Evolutionary conservation across 257 asterid species (phyloP), one percentile per base, ranked within the genome.

Genomic region (Salvia hispanica): DNA sequence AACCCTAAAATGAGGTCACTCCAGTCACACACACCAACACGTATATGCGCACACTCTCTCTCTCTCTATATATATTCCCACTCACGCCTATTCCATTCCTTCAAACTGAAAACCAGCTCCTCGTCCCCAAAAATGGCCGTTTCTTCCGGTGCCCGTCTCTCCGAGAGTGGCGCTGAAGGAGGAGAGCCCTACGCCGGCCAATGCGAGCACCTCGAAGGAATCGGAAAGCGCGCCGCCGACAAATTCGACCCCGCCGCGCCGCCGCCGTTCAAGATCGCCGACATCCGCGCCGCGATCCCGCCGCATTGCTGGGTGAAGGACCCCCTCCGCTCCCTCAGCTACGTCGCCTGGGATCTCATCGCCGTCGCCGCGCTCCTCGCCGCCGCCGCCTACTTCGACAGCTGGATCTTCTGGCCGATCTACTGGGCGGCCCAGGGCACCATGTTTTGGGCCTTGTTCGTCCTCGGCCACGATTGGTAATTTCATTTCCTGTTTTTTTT

Each of bases 391-490:
- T 66, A 76, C 33, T 11, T 76, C 51, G 48, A 85, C 57, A 72
- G n/a, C 42, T 79, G 88, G 86, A 33, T 42, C 21, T 39, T 82
- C 44, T 86, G 84, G 82, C 90, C 90, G 37, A 11, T 77, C 3
- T 86, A 86, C 33, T 86, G 90, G 93, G 7, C 72, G 21, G 78
- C 79, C 36, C 90, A 86, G 77, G 93, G 90, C 28, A 84, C 93
- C 39, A 80, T 86, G 82, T 86, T 86, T 52, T 86, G 90, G 93
- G 93, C 90, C 15, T 43, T 86, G 55, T 87, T 87, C 75, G 95
- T 87, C 39, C 86, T 87, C 1, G 95, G 95, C 58, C 95, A 87
- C 68, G 95, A 87, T 57, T 87, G 95, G 95, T 87, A 81, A 47
- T 47, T 25, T 25, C 31, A 25, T 25, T 25, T 25, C 31, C 31